A percentile compares a stretch with the other conserved stretches of the same genome.
phyloP scores from a whole-genome alignment of 495 filamentous ascomycete genomes.

The Rusavskia elegans region DNA sequence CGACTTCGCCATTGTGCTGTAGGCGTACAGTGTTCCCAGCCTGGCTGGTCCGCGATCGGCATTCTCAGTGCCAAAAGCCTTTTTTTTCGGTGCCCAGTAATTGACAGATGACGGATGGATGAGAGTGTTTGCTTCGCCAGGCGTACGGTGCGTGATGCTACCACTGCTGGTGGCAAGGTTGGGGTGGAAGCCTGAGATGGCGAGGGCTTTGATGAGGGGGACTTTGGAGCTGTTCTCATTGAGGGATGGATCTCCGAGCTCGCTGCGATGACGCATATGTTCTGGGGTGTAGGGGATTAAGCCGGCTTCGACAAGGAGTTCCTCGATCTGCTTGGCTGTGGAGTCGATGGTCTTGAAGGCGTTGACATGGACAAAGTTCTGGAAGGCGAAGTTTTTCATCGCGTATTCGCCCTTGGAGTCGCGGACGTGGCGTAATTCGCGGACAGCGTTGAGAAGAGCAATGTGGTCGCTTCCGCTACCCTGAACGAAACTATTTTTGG shows the following conservation, averaged over 20 bases:
- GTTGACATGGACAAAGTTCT: conserved; percentile 24
- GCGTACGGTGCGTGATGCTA: conserved; percentile 21
- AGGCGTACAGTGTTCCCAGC: conserved; percentile 21
- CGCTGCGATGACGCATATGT: conserved; percentile 12
- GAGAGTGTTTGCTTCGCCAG: conserved; percentile 23
- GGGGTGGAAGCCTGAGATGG: conserved; percentile 31
- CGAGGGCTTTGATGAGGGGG: conserved; percentile 33
- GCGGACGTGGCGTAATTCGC: conserved; percentile 22
- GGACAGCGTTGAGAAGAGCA: conserved; percentile 33
- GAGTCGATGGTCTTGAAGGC: conserved; percentile 25
- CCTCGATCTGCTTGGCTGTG: conserved; percentile 28
- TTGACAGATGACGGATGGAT: conserved; percentile 31
- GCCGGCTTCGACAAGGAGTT: conserved; percentile 25
- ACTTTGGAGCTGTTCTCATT: conserved; percentile 33
- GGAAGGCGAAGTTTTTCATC: conserved; percentile 19
- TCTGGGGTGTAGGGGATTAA: conserved; percentile 22
- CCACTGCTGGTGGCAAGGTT: conserved; percentile 28
- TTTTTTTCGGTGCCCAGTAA: conserved; percentile 7
- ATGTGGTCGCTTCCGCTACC: conserved; percentile 36
- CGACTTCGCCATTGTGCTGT: conserved; percentile 21
- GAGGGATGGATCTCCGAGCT: conserved; percentile 26
- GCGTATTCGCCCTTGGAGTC: conserved; percentile 14
- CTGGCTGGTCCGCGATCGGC: not conserved
- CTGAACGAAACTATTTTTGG: conserved; percentile 23
- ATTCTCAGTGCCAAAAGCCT: not conserved